phyloP scores from a whole-genome alignment of 345 rosid species.

The Diplotaxis tenuifolia region DNA sequence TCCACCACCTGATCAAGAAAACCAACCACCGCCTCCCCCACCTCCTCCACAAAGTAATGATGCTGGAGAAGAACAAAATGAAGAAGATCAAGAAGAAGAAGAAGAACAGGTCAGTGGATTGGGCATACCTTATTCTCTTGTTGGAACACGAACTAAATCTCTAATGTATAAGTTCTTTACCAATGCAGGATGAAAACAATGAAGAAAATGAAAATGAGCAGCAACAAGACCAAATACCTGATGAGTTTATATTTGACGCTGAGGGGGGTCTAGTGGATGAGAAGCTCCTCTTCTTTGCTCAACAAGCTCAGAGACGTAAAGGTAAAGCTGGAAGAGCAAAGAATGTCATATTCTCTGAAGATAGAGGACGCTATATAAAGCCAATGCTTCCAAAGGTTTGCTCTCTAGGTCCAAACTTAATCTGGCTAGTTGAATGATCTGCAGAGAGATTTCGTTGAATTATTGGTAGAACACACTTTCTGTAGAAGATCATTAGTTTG shows the following conservation, averaged over 20 bases:
- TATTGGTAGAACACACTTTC: too few relatives aligned
- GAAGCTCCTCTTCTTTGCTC: conserved; percentile 95
- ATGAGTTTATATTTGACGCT: conserved; percentile 95
- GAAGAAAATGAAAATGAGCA: conserved; percentile 91
- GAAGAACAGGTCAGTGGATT: conserved; percentile 38
- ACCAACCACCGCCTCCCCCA: conserved; percentile 94
- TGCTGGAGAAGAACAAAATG: conserved; percentile 75
- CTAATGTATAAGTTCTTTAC: conserved; percentile 28
- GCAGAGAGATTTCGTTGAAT: neutral
- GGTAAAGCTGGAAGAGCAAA: conserved; percentile 99
- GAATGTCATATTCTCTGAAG: conserved; percentile 94
- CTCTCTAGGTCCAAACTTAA: conserved; percentile 13
- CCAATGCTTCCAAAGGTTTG: conserved; percentile 98
- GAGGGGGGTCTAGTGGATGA: conserved; percentile 98
- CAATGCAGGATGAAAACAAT: conserved; percentile 64
- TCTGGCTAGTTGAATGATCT: neutral
- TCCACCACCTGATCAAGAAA: conserved; percentile 89
- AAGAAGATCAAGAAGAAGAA: conserved; percentile 79
- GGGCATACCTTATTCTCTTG: neutral
- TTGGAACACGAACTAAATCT: neutral
- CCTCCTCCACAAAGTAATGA: conserved; percentile 91
- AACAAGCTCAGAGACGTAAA: conserved; percentile 83
- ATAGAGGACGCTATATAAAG: conserved; percentile 94
- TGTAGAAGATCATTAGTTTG: too few relatives aligned
- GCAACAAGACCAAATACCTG: conserved; percentile 91